Base-by-base conservation (phyloP, 2,329 filamentous ascomycete species). In the Cytospora paraplurivora region DNA sequence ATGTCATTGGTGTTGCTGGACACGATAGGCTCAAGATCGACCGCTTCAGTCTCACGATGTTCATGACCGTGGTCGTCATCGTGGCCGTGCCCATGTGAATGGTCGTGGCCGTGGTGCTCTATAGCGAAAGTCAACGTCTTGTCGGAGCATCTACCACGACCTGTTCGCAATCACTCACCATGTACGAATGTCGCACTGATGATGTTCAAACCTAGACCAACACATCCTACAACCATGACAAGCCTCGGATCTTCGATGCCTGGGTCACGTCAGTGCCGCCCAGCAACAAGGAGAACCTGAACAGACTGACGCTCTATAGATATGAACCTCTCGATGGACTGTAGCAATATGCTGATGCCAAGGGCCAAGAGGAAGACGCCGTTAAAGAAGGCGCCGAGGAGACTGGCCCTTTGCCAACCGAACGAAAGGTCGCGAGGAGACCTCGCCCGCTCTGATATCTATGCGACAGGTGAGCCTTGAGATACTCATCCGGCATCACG, bases 301-400 rank as follows among this genome's bases (percentile, higher is more conserved):
- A 15, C n/a, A 0, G 11, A 72, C 79, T 66, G 71, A 85, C 83
- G 75, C 66, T 84, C 73, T 4, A 88, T 71, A 4, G 81, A 76
- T 21, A 88, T 79, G 70, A 91, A 91, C 41, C 89, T 80, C 74
- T 93, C 88, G 57, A 93, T 81, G 0, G 89, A 87, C 71, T 93
- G 90, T 3, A 93, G 76, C 38, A 89, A 82, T 56, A 93, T 90
- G 72, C 88, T 91, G 41, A 92, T 74, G 1, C 88, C 88, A 2
- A 93, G 77, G 0, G 88, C 89, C 17, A 92, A 74, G 1, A 93
- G 80, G 64, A 93, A 90, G 1, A 88, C 86, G 15, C 90, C 90
- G 70, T 93, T 93, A 81, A 93, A 93, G 74, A 93, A 93, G 27
- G 89, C 88, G 6, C 90, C 90, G 0, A 93, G 78, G 1, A 92